phyloP scores from a whole-genome alignment of 2,329 filamentous ascomycete species.

The Diaporthe vexans region DNA sequence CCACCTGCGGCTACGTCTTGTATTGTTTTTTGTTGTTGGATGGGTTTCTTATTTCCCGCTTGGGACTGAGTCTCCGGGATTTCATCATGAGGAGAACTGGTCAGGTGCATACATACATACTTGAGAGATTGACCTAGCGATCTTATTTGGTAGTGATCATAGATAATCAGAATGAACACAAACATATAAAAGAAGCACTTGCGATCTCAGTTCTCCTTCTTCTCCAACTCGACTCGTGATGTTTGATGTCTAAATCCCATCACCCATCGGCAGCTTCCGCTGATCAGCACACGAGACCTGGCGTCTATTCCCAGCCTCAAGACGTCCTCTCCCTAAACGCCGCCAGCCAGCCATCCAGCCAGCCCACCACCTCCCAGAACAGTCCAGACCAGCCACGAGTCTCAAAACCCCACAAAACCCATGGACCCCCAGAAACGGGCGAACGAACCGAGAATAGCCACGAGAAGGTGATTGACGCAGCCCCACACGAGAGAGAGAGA shows the following conservation, averaged over 20 bases:
- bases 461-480: background rate
- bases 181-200: background rate
- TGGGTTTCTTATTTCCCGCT: background rate
- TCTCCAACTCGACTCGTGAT: too few species aligned
- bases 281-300: too few species aligned
- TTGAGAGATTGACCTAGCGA: background rate
- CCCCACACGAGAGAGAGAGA: too few species aligned
- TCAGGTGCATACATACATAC: background rate
- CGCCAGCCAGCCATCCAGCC: background rate
- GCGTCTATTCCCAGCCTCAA: too few species aligned
- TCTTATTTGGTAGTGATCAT: slow-evolving; percentile 19
- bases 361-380: background rate
- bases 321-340: background rate
- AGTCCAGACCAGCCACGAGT: background rate
- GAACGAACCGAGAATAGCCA: too few species aligned
- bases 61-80: background rate
- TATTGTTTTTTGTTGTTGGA: background rate
- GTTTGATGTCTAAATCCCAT: too few species aligned
- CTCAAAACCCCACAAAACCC: background rate
- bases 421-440: too few species aligned
- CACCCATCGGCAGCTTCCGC: background rate
- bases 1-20: background rate
- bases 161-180: slow-evolving; percentile 30
- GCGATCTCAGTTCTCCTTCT: too few species aligned
- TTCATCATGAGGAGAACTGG: background rate